These are phyloP conservation scores for Shiraia bambusicola DNA, from an alignment of 2,329 filamentous ascomycete genomes.

Conservation along the genomic window DNA sequence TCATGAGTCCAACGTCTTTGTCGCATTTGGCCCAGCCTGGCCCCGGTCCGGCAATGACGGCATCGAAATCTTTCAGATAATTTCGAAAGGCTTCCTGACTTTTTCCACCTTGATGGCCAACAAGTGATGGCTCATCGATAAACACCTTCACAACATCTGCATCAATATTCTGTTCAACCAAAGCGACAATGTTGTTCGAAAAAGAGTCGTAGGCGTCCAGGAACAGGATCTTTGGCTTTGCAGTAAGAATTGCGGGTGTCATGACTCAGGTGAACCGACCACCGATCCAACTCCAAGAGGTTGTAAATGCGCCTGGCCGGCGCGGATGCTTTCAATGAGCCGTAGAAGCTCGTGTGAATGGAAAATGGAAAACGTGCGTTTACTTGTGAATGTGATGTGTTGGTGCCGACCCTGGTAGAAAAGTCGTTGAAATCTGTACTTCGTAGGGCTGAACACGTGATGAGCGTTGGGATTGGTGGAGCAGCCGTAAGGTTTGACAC, in stretches of 20 bases:
- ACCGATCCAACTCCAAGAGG: background rate
- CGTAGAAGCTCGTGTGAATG: background rate
- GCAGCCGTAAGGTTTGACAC: constrained; percentile 2
- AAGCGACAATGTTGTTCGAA: constrained; percentile 87
- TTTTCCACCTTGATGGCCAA: constrained; percentile 3
- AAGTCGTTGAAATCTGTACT: constrained; percentile 9
- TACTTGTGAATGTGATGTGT: background rate
- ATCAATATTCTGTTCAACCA: constrained; percentile 69
- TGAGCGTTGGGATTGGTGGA: constrained; percentile 8
- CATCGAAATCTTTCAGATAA: constrained; percentile 67
- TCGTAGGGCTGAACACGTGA: constrained; percentile 17
- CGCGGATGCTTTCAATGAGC: background rate
- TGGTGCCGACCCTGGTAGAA: constrained; percentile 4
- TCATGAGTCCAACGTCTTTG: constrained; percentile 81
- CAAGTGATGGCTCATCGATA: constrained; percentile 56
- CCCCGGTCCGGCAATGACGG: constrained; percentile 86
- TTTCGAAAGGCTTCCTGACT: constrained; percentile 41
- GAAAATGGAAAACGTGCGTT: background rate
- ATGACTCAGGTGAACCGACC: constrained; percentile 12
- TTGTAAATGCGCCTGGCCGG: background rate
- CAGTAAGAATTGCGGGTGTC: constrained; percentile 30
- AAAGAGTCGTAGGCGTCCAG: constrained; percentile 97
- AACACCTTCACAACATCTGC: constrained; percentile 70
- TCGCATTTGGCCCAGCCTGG: constrained; percentile 75
- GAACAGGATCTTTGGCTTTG: constrained; percentile 67